Evolutionary conservation across 371 early-diverging fungal genomes (phyloP).

Genomic region (Mortierella sp.): DNA sequence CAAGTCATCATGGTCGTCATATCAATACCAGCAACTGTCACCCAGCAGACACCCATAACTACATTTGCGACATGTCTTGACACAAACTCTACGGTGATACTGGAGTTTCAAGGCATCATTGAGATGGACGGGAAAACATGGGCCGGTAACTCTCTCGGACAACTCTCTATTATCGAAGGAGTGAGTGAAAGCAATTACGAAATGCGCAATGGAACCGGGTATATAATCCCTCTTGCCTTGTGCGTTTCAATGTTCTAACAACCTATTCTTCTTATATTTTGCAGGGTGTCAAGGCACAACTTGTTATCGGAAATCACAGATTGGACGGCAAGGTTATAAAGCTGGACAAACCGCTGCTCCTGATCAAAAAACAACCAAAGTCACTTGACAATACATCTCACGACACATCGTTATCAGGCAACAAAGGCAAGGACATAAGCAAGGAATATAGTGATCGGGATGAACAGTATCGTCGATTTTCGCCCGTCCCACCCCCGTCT

Average conservation of each 20-base stretch:
- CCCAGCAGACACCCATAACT: not conserved
- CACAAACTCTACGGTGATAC: conserved; percentile 38
- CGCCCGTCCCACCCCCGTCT: not conserved
- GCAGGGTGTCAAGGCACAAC: conserved; percentile 42
- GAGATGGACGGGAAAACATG: conserved; percentile 47
- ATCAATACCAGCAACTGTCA: conserved; percentile 31
- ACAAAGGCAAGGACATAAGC: conserved; percentile 9
- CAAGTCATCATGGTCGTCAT: conserved; percentile 35
- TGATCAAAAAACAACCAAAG: conserved; percentile 41
- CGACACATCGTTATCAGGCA: not conserved
- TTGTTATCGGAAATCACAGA: conserved; percentile 50
- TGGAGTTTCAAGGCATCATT: conserved; percentile 49
- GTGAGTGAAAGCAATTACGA: too few species aligned
- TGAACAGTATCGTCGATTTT: not conserved
- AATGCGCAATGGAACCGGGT: too few species aligned
- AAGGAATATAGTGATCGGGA: not conserved
- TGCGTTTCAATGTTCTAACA: too few species aligned
- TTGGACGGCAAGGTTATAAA: conserved; percentile 45
- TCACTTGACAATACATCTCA: not conserved
- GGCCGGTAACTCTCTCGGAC: conserved; percentile 44
- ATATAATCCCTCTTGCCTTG: too few species aligned
- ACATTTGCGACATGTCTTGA: conserved; percentile 28
- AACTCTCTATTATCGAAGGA: conserved; percentile 47
- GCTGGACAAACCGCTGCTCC: conserved; percentile 33
- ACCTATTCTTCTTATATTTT: not conserved